Base-by-base conservation (phyloP, 305 asterid species). In the Euphrasia arctica region DNA sequence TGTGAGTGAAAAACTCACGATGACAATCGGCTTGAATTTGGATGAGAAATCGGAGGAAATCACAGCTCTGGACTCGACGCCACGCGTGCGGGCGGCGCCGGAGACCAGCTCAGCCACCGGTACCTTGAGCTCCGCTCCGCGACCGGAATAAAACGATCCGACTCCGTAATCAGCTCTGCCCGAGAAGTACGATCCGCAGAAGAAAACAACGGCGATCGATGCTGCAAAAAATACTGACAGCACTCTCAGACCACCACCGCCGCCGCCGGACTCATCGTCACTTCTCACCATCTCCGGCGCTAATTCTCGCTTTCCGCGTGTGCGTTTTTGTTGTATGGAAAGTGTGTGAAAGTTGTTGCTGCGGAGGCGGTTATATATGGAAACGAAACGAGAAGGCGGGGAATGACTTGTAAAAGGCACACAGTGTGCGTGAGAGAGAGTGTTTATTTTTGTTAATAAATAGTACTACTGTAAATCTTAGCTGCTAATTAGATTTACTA, bases 331-430 rank as follows among this genome's bases (percentile, higher is more conserved):
- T 59, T 32, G 36, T 48, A 58, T 67, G 73, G 36, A 54, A 66
- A 63, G 71, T 68, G 74, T 68, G 74, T 67, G 79, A 64, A 39
- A 74, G 64, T 72, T 71, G 75, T 70, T 65, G n/a, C n/a, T n/a
- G 78, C 45, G 29, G 70, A 61, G 71, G 62, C 79, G 82, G 82
- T 74, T 58, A 58, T 78, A 64, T 70, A 47, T 58, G 58, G 22
- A 57, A 42, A 14, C 25, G 31, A 74, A 47, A 62, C 15, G 76
- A 55, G 59, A 63, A 63, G 72, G 71, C 67, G 75, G 71, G 75
- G 66, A 56, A 70, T 49, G 58, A 10, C 13, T 68, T 54, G 54
- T 7, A 36, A 48, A 10, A n/a, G 57, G 27, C 22, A n/a, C 11
- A 58, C 54, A 54, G 27, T 43, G 41, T 60, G 60, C 60, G 60